These are phyloP conservation scores for Trichopus zeylanicus DNA, from an alignment of 116 monocot genomes.

Conservation along the genomic window DNA sequence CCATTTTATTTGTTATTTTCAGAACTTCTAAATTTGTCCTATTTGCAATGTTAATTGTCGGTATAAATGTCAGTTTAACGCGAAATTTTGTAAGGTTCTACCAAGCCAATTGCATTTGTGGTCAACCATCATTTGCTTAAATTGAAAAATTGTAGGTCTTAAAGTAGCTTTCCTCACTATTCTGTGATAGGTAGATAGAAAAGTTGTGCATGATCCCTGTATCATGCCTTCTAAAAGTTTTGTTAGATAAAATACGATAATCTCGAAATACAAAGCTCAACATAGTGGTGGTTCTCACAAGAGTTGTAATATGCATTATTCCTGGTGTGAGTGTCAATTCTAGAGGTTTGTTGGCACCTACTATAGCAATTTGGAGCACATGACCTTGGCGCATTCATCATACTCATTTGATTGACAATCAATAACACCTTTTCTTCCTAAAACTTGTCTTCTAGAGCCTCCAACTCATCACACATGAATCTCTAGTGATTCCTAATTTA, in stretches of 20 bases:
- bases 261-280: conserved; percentile 15
- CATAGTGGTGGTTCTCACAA: conserved; percentile 12
- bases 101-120: conserved; percentile 1
- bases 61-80: conserved; percentile 16
- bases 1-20: conserved; percentile 3
- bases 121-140: background rate
- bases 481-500: too few species aligned
- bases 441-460: too few species aligned
- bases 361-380: conserved; percentile 48
- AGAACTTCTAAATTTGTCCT: conserved; percentile 11
- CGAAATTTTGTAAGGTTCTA: conserved; percentile 15
- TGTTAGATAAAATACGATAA: conserved; percentile 11
- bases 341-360: conserved; percentile 32
- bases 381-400: too few species aligned
- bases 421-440: too few species aligned
- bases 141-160: background rate
- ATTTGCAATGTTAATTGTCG: conserved; percentile 15
- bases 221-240: conserved; percentile 12
- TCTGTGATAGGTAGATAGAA: conserved; percentile 6
- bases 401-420: too few species aligned
- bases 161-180: background rate
- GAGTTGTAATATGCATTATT: conserved; percentile 15
- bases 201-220: conserved; percentile 15
- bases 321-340: conserved; percentile 30
- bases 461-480: too few species aligned